Base-by-base conservation (phyloP, 805 yeast species). In the Kodamaea neixiangensis region DNA sequence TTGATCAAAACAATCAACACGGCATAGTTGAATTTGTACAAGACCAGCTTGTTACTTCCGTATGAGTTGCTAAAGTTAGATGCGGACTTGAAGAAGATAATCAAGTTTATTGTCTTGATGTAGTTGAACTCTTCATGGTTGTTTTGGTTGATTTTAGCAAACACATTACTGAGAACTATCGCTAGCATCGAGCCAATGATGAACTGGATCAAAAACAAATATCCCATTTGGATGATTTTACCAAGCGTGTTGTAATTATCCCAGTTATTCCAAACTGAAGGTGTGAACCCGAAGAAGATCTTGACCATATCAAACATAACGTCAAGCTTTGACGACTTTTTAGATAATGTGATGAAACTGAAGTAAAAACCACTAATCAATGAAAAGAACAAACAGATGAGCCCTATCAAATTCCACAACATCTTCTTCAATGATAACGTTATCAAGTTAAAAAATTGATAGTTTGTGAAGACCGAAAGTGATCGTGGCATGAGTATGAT, bases 231-330 rank as follows among this genome's bases (percentile, higher is more conserved):
- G 18, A 79, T 68, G n/a, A 64, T 54, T 34, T 77, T 67, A 0
- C 85, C 85, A 38, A 79, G 60, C 1, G 64, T 54, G 38, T 79
- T 73, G 56, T 77, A 81, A 47, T 69, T 66, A 34, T 68, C 63
- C 85, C 85, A 80, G 48, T 75, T 77, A 43, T 72, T 70, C 85
- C 85, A 81, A 2, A 81, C 84, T 0, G 83, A 79, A 0, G 85
- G 85, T 1, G 85, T 81, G 59, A 77, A 81, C 0, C 85, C 85
- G 59, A 80, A 80, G 53, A 81, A 72, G 3, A 81, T 68, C 59
- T 79, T 78, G 42, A 80, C 61, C 70, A 80, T 69, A 51, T 77
- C 81, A 58, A 75, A 80, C 11, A 81, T 77, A 18, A 81, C 80
- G 33, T 75, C 70, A 35, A 66, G 61, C 15, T 77, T 65, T 46